Evolutionary conservation across 768 basidiomycete species (phyloP).

Genomic region (Cystofilobasidium ferigula): DNA sequence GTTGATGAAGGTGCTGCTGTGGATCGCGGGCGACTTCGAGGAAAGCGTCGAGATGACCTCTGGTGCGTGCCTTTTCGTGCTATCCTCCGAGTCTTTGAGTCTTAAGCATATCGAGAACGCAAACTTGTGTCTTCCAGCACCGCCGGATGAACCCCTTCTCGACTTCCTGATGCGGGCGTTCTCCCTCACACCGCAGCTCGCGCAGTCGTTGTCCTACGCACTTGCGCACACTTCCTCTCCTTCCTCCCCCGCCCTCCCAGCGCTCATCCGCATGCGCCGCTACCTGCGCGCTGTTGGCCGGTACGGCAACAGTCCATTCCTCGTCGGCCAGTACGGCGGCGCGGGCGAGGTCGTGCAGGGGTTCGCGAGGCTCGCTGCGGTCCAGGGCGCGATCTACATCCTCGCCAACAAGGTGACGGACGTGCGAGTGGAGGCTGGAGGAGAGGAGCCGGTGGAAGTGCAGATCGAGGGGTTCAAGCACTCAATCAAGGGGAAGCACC

Average conservation of each 20-base stretch:
- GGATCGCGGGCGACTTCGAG: slow-evolving; percentile 67
- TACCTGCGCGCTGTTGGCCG: slow-evolving; percentile 71
- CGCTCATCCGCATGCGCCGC: slow-evolving; percentile 57
- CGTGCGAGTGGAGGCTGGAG: not conserved
- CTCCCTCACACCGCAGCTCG: slow-evolving; percentile 49
- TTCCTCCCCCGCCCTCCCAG: slow-evolving; percentile 47
- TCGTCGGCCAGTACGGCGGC: slow-evolving; percentile 91
- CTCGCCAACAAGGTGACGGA: slow-evolving; percentile 32
- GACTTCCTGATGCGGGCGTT: slow-evolving; percentile 56
- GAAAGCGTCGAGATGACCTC: slow-evolving; percentile 33
- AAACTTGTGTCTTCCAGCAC: no score
- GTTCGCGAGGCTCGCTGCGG: slow-evolving; percentile 66
- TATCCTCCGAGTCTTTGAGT: no score
- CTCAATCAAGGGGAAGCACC: slow-evolving; percentile 4
- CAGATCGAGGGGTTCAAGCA: slow-evolving; percentile 23
- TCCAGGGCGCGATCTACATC: slow-evolving; percentile 46
- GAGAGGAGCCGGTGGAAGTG: slow-evolving; percentile 4
- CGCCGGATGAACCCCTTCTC: not conserved
- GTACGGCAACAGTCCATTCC: slow-evolving; percentile 71
- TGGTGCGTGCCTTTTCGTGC: not conserved
- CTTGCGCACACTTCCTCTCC: slow-evolving; percentile 56
- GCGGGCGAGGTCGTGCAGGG: slow-evolving; percentile 86
- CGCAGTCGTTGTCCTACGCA: slow-evolving; percentile 59
- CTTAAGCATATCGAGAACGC: no score
- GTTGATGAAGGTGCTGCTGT: slow-evolving; percentile 82